Conservation (phyloP, 495 filamentous ascomycete genomes). For the Penicillium coffeae region DNA sequence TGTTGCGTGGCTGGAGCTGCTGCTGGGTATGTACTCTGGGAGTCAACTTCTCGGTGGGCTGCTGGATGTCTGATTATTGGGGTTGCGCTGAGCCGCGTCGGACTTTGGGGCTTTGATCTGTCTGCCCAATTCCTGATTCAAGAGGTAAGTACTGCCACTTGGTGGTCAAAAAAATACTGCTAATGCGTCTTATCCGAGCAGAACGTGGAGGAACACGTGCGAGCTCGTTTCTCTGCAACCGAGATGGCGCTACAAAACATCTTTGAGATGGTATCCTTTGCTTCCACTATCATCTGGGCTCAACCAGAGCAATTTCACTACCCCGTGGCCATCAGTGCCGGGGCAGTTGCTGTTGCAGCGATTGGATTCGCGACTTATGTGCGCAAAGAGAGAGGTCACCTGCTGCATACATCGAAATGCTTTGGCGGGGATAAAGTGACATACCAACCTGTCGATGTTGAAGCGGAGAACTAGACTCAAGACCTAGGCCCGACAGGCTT, state of each 20-base stretch:
- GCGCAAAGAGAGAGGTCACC: conserved; percentile 55
- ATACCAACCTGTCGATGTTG: conserved; percentile 2
- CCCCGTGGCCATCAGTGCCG: conserved; percentile 54
- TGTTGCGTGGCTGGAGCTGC: conserved; percentile 42
- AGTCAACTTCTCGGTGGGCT: conserved; percentile 26
- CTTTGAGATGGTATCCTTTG: conserved; percentile 62
- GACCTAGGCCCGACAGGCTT: too few species aligned
- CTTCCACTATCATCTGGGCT: conserved; percentile 56
- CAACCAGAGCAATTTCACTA: conserved; percentile 56
- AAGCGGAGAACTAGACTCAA: neutral
- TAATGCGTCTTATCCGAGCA: conserved; percentile 15
- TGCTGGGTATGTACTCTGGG: conserved; percentile 36
- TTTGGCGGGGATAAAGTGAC: conserved; percentile 20
- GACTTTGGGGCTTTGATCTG: conserved; percentile 67
- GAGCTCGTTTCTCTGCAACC: conserved; percentile 58
- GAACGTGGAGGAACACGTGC: conserved; percentile 45
- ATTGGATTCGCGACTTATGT: conserved; percentile 54
- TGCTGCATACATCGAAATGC: conserved; percentile 49
- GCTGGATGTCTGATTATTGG: conserved; percentile 47
- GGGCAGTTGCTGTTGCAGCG: conserved; percentile 47
- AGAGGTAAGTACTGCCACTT: conserved; percentile 42
- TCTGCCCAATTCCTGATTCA: conserved; percentile 62
- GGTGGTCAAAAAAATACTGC: too few species aligned
- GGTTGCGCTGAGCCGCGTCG: conserved; percentile 56
- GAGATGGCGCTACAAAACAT: conserved; percentile 61